These are phyloP conservation scores for Penicillium dipodomyicola DNA, from an alignment of 495 filamentous ascomycete species.

Conservation along the genomic window DNA sequence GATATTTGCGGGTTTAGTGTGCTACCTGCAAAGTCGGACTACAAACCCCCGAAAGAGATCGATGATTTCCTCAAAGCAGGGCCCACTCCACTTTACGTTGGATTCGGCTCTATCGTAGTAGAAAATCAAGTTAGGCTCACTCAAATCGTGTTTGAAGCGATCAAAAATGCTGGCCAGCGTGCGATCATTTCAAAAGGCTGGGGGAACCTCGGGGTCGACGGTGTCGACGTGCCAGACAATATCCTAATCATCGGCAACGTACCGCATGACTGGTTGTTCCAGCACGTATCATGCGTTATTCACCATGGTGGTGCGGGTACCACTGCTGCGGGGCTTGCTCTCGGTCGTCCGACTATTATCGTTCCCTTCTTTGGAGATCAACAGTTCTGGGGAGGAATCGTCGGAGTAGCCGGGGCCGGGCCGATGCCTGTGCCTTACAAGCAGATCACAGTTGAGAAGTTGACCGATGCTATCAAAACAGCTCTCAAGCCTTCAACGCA, in stretches of 20 bases:
- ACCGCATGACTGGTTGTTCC: constrained; percentile 83
- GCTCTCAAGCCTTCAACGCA: constrained; percentile 56
- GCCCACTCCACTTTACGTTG: constrained; percentile 74
- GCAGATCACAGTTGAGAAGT: constrained; percentile 57
- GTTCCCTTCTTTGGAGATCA: constrained; percentile 88
- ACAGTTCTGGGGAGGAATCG: constrained; percentile 79
- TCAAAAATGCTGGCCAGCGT: constrained; percentile 61
- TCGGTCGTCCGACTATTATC: constrained; percentile 68
- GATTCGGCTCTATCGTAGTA: constrained; percentile 80
- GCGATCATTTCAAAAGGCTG: constrained; percentile 79
- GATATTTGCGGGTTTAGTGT: constrained; percentile 75
- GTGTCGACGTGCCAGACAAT: constrained; percentile 56
- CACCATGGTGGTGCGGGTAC: constrained; percentile 85
- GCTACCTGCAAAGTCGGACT: constrained; percentile 61
- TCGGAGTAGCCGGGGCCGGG: constrained; percentile 68
- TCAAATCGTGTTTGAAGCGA: constrained; percentile 64
- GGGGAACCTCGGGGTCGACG: constrained; percentile 68
- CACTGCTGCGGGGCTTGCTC: constrained; percentile 68
- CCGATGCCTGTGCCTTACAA: constrained; percentile 69
- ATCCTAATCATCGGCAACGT: constrained; percentile 77
- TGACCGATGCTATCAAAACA: constrained; percentile 60
- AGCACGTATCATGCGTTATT: constrained; percentile 69
- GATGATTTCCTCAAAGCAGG: constrained; percentile 62
- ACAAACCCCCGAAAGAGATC: constrained; percentile 61
- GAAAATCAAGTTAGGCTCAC: constrained; percentile 70